Conservation (phyloP, 768 basidiomycete genomes). For the Russula lepida region DNA sequence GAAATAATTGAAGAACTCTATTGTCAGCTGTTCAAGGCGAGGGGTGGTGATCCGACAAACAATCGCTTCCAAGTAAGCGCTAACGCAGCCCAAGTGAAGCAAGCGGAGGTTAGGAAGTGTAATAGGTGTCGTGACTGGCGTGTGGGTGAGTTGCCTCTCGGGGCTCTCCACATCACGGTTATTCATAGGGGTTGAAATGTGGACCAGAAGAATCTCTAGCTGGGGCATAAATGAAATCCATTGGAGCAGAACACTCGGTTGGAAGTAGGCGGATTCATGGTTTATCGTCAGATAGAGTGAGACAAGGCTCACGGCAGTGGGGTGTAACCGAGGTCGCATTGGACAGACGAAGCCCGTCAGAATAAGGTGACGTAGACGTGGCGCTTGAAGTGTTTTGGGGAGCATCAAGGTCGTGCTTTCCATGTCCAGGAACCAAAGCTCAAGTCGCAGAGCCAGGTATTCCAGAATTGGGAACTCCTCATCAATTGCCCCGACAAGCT, state of each 20-base stretch:
- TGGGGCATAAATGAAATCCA: neutral
- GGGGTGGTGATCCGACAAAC: neutral
- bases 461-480: neutral
- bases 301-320: neutral
- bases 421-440: fast-evolving
- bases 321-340: neutral
- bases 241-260: neutral
- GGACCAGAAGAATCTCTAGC: neutral
- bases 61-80: neutral
- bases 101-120: neutral
- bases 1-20: neutral
- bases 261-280: neutral
- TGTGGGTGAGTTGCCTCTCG: neutral
- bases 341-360: neutral
- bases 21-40: neutral
- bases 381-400: neutral
- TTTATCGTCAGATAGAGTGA: neutral
- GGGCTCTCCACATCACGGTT: neutral
- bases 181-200: neutral
- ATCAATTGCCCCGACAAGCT: neutral
- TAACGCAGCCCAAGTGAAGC: neutral
- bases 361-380: neutral
- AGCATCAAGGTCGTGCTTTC: neutral
- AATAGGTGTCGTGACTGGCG: neutral
- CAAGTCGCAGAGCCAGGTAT: neutral